Evolutionary conservation across 208 protist species (phyloP).

Genomic region (Angomonas deanei): DNA sequence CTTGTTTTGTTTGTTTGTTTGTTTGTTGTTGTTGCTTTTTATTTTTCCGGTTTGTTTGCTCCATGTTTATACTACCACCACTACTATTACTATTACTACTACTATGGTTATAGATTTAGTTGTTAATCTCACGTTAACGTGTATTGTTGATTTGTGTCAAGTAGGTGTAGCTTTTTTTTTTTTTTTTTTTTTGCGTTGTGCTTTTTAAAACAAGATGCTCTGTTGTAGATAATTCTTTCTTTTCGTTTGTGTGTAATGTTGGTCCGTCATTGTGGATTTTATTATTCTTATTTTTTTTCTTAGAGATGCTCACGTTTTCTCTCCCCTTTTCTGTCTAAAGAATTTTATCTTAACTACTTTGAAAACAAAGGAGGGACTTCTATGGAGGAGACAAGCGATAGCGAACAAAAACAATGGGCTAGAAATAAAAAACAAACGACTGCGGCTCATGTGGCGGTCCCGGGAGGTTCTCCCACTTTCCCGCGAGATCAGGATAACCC

Average conservation of each 20-base stretch:
- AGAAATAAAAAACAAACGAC: no score
- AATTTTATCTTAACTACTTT: no score
- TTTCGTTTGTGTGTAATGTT: neutral
- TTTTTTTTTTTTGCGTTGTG: slow-evolving; percentile 11
- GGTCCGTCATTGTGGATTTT: neutral
- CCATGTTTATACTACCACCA: no score
- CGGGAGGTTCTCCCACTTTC: no score
- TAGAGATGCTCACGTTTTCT: neutral
- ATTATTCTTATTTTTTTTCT: neutral
- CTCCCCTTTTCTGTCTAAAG: no score
- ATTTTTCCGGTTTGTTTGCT: neutral
- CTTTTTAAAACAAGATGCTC: neutral
- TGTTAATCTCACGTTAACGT: neutral
- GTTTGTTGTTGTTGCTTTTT: neutral
- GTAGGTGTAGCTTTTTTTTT: slow-evolving; percentile 11
- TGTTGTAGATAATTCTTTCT: slow-evolving; percentile 1
- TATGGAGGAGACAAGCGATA: no score
- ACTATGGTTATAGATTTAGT: neutral
- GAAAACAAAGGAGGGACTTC: no score
- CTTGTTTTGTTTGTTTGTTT: neutral
- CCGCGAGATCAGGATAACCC: no score
- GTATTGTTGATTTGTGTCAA: neutral
- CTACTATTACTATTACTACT: neutral
- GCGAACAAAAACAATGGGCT: no score
- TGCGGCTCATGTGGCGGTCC: no score